phyloP scores from a whole-genome alignment of 73 alveolate genomes.

The Tetrahymena borealis region DNA sequence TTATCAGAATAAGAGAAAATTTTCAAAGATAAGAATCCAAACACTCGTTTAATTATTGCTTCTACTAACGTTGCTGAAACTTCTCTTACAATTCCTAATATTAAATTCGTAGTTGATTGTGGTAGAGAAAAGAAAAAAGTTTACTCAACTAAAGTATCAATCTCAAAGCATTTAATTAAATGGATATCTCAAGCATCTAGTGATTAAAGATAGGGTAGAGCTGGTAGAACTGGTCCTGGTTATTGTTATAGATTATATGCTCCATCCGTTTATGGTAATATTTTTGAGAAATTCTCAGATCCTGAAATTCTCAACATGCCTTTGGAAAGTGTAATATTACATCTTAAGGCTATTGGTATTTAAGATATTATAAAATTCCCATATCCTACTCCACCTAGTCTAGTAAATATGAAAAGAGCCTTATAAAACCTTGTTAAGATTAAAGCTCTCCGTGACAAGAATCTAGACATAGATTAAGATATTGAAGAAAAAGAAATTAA shows the following conservation, averaged over 20 bases:
- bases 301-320: slow-evolving; percentile 92
- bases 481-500: slow-evolving; percentile 30
- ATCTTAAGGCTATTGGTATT: slow-evolving; percentile 87
- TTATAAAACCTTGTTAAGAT: slow-evolving; percentile 62
- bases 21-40: slow-evolving; percentile 65
- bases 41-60: slow-evolving; percentile 80
- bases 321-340: slow-evolving; percentile 73
- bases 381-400: slow-evolving; percentile 81
- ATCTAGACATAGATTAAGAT: slow-evolving; percentile 31
- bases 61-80: slow-evolving; percentile 98
- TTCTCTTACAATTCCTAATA: slow-evolving; percentile 93
- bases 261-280: slow-evolving; percentile 76
- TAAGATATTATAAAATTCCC: slow-evolving; percentile 85
- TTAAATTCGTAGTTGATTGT: slow-evolving; percentile 89
- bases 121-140: slow-evolving; percentile 93
- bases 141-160: slow-evolving; percentile 63
- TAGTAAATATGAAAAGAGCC: slow-evolving; percentile 57
- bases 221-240: slow-evolving; percentile 98
- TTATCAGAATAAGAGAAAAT: slow-evolving; percentile 77
- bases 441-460: slow-evolving; percentile 69
- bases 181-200: slow-evolving; percentile 96
- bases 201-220: slow-evolving; percentile 96
- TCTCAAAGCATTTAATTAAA: slow-evolving; percentile 69
- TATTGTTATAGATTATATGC: slow-evolving; percentile 96
- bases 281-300: slow-evolving; percentile 70